Evolutionary conservation across 192 early-diverging fungal species (phyloP).

Genomic region (Backusella parvicylindrica): DNA sequence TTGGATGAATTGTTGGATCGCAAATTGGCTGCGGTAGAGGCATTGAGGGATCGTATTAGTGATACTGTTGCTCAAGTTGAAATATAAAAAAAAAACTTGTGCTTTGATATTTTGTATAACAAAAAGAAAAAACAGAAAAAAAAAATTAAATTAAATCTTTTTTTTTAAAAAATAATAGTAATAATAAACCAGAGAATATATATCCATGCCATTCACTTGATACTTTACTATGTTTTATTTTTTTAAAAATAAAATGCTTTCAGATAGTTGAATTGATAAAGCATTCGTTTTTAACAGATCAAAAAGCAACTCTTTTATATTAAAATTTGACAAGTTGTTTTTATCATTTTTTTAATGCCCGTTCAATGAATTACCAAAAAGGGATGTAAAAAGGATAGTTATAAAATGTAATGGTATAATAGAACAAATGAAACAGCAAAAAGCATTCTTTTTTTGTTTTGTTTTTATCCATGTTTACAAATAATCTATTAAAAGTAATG

Average conservation of each 20-base stretch:
- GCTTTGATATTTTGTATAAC: background rate
- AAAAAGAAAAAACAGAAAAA: background rate
- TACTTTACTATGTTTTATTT: no score
- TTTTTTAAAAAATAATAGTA: background rate
- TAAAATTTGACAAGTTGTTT: background rate
- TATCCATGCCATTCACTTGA: background rate
- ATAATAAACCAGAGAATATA: background rate
- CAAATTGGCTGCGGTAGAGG: constrained; percentile 31
- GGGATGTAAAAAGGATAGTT: background rate
- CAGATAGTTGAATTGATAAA: background rate
- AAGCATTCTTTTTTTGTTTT: no score
- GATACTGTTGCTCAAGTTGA: constrained; percentile 24
- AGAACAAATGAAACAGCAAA: no score
- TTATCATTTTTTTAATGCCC: background rate
- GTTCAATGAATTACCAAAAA: background rate
- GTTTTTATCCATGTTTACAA: background rate
- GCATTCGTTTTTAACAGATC: no score
- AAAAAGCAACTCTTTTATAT: background rate
- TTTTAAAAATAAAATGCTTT: background rate
- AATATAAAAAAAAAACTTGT: background rate
- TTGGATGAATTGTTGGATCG: constrained; percentile 33
- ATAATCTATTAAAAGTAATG: background rate
- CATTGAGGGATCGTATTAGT: constrained; percentile 22
- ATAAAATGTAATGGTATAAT: no score
- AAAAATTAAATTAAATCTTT: background rate